These are phyloP conservation scores for Jatropha podagrica DNA, from an alignment of 441 rosid genomes.

Conservation along the genomic window DNA sequence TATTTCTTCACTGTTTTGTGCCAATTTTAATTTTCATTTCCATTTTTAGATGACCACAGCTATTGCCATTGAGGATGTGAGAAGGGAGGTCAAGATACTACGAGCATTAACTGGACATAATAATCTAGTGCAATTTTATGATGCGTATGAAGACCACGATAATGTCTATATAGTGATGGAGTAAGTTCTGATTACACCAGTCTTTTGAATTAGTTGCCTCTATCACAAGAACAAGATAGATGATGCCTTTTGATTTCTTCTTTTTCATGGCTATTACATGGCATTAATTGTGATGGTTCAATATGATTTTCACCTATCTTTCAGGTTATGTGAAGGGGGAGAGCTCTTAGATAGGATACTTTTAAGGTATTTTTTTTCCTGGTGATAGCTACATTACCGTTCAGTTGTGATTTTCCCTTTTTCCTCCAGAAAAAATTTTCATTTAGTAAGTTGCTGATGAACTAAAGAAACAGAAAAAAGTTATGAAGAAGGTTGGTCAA, in stretches of 20 bases:
- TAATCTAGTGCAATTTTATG: conserved; percentile 79
- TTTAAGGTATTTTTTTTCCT: conserved; percentile 55
- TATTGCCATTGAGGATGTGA: conserved; percentile 94
- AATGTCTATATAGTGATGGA: conserved; percentile 95
- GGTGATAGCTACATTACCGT: not conserved
- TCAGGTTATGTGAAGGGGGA: conserved; percentile 98
- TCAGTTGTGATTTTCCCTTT: not conserved
- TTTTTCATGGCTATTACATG: not conserved
- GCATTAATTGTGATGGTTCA: conserved; percentile 2
- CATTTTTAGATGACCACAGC: conserved; percentile 88
- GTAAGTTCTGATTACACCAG: conserved; percentile 47
- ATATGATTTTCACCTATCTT: conserved; percentile 19
- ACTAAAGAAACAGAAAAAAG: not conserved
- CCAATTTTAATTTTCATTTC: conserved; percentile 16
- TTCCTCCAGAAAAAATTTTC: not conserved
- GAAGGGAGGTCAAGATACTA: conserved; percentile 94
- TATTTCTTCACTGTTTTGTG: not conserved
- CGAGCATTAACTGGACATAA: conserved; percentile 87
- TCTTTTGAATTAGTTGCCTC: not conserved
- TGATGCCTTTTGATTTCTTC: not conserved
- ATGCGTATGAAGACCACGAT: conserved; percentile 86
- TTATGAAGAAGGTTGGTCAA: not conserved
- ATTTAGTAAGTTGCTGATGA: conserved; percentile 3
- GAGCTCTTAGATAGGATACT: conserved; percentile 98
- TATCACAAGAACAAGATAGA: not conserved